Evolutionary conservation across 345 rosid species (phyloP), one percentile per base, ranked within the genome.

Genomic region (Crucihimalaya himalaica): DNA sequence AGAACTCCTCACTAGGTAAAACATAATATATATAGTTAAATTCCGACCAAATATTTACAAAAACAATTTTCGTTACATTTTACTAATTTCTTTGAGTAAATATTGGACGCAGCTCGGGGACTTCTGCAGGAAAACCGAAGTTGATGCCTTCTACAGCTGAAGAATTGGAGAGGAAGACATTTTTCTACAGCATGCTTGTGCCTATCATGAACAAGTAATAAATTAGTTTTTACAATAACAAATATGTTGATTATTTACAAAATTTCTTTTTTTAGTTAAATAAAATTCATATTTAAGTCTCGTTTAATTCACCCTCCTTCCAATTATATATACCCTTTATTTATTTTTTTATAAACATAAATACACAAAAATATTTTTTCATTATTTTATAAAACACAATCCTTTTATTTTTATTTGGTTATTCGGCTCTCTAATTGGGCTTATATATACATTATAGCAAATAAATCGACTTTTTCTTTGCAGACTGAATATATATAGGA

Each of bases 71-170:
- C 10, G 37, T 73, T 61, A 52, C 70, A 50, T 37, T 37, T 12
- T 61, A 8, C 55, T 16, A 21, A 37, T 56, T 51, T 42, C 5
- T 19, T 57, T 62, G 57, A 14, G 69, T 51, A 32, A 56, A 42
- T 66, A 51, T 34, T 75, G 68, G 73, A 63, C 82, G 76, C 88
- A 93, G 98, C 87, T 91, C 98, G 1, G 98, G 98, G 25, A 93
- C 98, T 66, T 88, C 98, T 8, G 98, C 91, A 27, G 97, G 98
- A 45, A 85, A 81, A 25, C 97, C 98, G 14, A 93, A 93, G 78
- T 70, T 93, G 84, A 91, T 93, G 98, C 98, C 98, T 48, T 91
- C 97, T 34, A 93, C 96, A 21, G 93, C 89, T 50, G 86, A 91
- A 81, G 98, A 93, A 78, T 78, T 93, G 84, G 85, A 91, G 63